A percentile compares a stretch with the other conserved stretches of the same genome.
Conservation (phyloP, 225 moss, liverwort and hornwort species). For the Marchantia paleacea region DNA sequence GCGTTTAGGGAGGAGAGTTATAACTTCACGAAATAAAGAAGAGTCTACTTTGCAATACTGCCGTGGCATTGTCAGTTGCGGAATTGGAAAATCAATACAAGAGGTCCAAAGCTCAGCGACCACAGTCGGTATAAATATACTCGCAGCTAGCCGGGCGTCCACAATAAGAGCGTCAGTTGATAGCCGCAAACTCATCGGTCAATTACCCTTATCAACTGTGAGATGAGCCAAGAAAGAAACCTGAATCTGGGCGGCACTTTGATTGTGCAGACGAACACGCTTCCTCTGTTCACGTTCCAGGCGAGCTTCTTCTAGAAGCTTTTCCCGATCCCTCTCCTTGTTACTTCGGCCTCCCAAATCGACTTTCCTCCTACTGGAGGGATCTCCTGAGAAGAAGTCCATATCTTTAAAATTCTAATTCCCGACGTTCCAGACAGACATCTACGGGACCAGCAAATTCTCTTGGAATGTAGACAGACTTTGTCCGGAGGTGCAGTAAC, state of each 20-base stretch:
- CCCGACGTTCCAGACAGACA: background rate
- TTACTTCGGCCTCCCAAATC: slow-evolving; percentile 93
- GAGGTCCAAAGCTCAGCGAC: background rate
- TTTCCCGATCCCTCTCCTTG: slow-evolving; percentile 88
- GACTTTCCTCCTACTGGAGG: slow-evolving; percentile 89
- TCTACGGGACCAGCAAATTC: slow-evolving; percentile 12
- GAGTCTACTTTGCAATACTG: background rate
- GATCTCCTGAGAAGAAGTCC: slow-evolving; percentile 87
- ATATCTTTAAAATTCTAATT: slow-evolving; percentile 30
- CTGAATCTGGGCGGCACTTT: slow-evolving; percentile 84
- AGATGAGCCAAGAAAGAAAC: slow-evolving; percentile 32
- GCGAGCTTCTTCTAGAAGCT: slow-evolving; percentile 72
- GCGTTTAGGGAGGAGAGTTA: background rate
- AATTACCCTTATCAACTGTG: background rate
- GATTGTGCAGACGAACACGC: slow-evolving; percentile 60
- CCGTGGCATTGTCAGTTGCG: background rate
- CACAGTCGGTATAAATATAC: background rate
- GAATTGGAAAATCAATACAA: background rate
- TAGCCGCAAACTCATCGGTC: background rate
- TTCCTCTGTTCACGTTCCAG: slow-evolving; percentile 85
- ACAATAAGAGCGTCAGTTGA: background rate
- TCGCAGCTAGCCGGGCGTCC: background rate
- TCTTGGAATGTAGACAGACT: background rate
- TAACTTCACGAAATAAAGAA: background rate
- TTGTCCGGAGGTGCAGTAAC: background rate